Evolutionary conservation across 2,329 filamentous ascomycete genomes (phyloP), one percentile per base, ranked within the genome.

Genomic region (Daldinia sp.): DNA sequence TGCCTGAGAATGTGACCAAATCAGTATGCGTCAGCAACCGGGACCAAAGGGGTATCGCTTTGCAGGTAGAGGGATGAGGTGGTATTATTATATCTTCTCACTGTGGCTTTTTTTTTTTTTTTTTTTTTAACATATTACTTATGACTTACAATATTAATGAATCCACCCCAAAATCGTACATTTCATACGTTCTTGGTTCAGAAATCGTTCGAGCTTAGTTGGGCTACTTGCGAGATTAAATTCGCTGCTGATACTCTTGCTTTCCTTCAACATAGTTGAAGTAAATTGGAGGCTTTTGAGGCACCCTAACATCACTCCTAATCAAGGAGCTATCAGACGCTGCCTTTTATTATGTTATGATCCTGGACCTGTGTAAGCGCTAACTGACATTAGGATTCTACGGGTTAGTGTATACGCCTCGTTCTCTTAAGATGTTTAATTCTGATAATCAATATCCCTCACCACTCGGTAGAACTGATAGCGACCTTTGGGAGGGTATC

Each of bases 71-170:
- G 23, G 52, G 39, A 35, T 53, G 52, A 47, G 56, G 61, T 66
- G 61, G 53, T 49, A 61, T 56, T 49, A 61, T 56, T 58, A 37
- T 60, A 52, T 63, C 53, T 60, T 63, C 52, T 58, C 27, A 51
- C 21, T 39, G 48, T 37, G 45, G 39, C 32, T 49, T 29, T 50
- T n/a, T n/a, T n/a, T n/a, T 34, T 47, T 49, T 49, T 34, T 19
- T 35, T 49, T 19, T 13, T n/a, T 39, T 21, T 34, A 35, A 35
- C 51, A 61, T 58, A 39, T 45, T 61, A 56, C 13, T 32, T 34
- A 54, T 25, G 27, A 49, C n/a, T 39, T 34, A 19, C 11, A 37
- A 19, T 43, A 23, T 45, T 23, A 13, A 56, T 47, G 23, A 55
- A 25, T 58, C 30, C 13, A 25, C 41, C 48, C 21, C 15, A 32